phyloP scores from a whole-genome alignment of 2,329 filamentous ascomycete genomes.

The Harringtonia lauricola region DNA sequence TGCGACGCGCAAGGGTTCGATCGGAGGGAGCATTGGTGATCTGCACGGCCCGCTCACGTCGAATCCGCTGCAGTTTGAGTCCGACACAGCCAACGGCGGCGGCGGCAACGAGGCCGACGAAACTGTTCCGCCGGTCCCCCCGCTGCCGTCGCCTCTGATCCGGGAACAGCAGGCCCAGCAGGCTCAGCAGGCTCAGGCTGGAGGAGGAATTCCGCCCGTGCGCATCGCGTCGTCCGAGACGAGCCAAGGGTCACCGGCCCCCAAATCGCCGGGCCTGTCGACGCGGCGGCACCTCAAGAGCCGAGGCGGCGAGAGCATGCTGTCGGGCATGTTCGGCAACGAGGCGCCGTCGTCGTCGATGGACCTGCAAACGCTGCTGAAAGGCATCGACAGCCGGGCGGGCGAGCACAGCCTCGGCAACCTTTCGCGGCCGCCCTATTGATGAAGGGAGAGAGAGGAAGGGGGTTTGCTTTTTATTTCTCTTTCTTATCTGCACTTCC shows the following conservation, averaged over 20 bases:
- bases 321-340: slow-evolving; percentile 16
- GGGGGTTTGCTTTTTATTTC: background rate
- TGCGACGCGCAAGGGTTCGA: background rate
- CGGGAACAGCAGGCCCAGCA: slow-evolving; percentile 9
- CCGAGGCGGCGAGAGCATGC: slow-evolving; percentile 26
- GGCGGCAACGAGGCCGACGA: slow-evolving; percentile 22
- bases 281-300: slow-evolving; percentile 28
- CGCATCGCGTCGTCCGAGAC: background rate
- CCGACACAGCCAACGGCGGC: slow-evolving; percentile 7
- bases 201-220: background rate
- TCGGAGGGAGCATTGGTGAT: background rate
- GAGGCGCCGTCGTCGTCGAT: slow-evolving; percentile 25
- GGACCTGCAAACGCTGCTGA: slow-evolving; percentile 37
- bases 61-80: slow-evolving; percentile 23
- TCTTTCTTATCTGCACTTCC: no score
- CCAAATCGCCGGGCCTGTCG: slow-evolving; percentile 5
- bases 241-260: background rate
- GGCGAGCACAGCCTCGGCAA: slow-evolving; percentile 34
- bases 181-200: background rate
- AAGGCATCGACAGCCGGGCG: slow-evolving; percentile 36
- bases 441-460: slow-evolving; percentile 1
- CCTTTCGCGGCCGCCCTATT: slow-evolving; percentile 39
- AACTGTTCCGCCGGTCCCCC: slow-evolving; percentile 44
- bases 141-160: slow-evolving; percentile 28
- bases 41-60: slow-evolving; percentile 15